phyloP scores from a whole-genome alignment of 371 early-diverging fungal species.

The Nematocida sp. region DNA sequence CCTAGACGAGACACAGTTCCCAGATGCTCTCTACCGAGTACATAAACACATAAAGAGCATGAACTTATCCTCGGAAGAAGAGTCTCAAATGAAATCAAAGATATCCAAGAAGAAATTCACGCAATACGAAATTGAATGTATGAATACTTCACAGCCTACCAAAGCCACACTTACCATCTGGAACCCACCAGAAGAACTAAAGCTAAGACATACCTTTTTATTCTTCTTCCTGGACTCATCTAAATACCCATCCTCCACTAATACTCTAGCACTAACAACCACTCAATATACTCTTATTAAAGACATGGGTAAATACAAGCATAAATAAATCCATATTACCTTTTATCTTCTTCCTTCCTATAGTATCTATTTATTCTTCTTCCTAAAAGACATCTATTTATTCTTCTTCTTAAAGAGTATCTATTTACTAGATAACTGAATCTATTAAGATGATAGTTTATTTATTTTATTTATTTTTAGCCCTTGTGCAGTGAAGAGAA shows the following conservation, averaged over 20 bases:
- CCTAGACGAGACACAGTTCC: constrained; percentile 24
- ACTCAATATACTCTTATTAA: constrained; percentile 2
- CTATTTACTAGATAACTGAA: no score
- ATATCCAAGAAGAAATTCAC: constrained; percentile 1
- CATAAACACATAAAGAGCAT: constrained; percentile 17
- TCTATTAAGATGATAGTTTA: not conserved
- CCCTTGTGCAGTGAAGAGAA: constrained; percentile 44
- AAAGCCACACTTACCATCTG: not conserved
- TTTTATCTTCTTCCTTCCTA: no score
- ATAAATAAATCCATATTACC: no score
- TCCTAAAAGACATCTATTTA: no score
- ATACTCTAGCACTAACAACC: not conserved
- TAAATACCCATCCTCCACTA: not conserved
- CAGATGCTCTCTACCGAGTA: constrained; percentile 5
- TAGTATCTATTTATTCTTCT: no score
- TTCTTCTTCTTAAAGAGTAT: no score
- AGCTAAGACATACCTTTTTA: not conserved
- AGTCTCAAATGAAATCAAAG: not conserved
- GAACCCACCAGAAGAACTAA: not conserved
- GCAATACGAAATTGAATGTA: constrained; percentile 17
- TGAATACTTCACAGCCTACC: not conserved
- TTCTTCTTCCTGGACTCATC: constrained; percentile 12
- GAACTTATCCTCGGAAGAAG: not conserved
- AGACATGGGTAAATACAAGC: no score
- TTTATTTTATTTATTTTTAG: constrained; percentile 26